phyloP scores from a whole-genome alignment of 768 basidiomycete species.

The Naematelia encephala region DNA sequence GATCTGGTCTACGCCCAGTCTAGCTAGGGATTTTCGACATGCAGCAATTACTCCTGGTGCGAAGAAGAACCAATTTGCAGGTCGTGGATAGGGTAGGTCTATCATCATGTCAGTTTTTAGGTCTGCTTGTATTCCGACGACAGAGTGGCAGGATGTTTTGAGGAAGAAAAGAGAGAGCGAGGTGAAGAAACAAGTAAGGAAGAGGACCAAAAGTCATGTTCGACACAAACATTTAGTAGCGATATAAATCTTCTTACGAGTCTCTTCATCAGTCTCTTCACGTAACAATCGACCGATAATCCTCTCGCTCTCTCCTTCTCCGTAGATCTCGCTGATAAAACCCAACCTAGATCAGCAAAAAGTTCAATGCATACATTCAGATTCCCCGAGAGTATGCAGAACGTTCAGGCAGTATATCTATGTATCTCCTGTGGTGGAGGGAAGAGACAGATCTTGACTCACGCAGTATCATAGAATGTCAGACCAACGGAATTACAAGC shows the following conservation, averaged over 20 bases:
- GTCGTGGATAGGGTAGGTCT: conserved; percentile 37
- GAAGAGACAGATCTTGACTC: conserved; percentile 1
- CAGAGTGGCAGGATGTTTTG: not conserved
- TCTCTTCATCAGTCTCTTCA: conserved; percentile 34
- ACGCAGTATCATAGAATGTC: conserved; percentile 50
- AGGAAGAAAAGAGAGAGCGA: not conserved
- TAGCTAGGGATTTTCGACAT: conserved; percentile 23
- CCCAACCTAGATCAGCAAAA: not conserved
- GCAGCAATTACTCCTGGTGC: conserved; percentile 39
- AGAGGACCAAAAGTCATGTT: not conserved
- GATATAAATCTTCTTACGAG: conserved; percentile 38
- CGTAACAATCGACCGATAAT: conserved; percentile 45
- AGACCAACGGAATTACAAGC: conserved; percentile 32
- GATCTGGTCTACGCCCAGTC: conserved; percentile 39
- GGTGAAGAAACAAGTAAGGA: not conserved
- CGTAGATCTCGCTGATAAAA: conserved; percentile 34
- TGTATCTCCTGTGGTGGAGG: not conserved
- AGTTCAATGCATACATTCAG: too few species aligned
- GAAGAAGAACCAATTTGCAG: conserved; percentile 38
- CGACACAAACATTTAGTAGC: conserved; percentile 47
- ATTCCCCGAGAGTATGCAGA: too few species aligned
- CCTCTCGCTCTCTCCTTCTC: conserved; percentile 41
- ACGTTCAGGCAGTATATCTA: too few species aligned
- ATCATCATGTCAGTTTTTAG: conserved; percentile 1
- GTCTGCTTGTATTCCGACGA: not conserved